A percentile compares a stretch with the other conserved stretches of the same genome.
phyloP scores from a whole-genome alignment of 75 land plant genomes.

The Larix kaempferi region DNA sequence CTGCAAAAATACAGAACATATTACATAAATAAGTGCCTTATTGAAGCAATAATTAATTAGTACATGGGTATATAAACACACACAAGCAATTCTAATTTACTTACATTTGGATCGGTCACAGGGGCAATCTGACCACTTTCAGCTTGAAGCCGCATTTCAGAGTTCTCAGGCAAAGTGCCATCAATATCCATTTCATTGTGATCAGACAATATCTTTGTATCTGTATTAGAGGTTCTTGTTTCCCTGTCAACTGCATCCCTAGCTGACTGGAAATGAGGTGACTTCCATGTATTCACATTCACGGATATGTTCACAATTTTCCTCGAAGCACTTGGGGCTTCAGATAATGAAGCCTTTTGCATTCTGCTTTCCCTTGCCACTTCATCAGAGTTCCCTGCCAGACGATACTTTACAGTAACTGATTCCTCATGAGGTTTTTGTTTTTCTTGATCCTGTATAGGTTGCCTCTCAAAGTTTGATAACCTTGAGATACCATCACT shows the following conservation, averaged over 20 bases:
- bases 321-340: constrained; percentile 19
- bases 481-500: constrained; percentile 3
- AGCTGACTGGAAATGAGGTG: constrained; percentile 32
- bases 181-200: constrained; percentile 3
- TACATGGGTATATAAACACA: background rate
- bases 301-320: constrained; percentile 63
- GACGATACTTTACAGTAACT: constrained; percentile 39
- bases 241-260: constrained; percentile 16
- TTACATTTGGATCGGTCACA: constrained; percentile 3
- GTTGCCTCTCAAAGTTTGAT: constrained; percentile 8
- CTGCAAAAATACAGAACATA: background rate
- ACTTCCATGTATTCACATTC: constrained; percentile 70
- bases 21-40: background rate
- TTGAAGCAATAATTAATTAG: background rate
- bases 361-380: constrained; percentile 10
- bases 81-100: background rate
- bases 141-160: background rate
- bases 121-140: background rate
- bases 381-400: constrained; percentile 33
- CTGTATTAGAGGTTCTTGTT: background rate
- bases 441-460: background rate
- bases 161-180: background rate
- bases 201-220: background rate
- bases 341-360: constrained; percentile 20
- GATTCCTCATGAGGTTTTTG: constrained; percentile 20